A percentile compares a stretch with the other conserved stretches of the same genome.
phyloP scores from a whole-genome alignment of 345 rosid species.

The Cardamine resedifolia region DNA sequence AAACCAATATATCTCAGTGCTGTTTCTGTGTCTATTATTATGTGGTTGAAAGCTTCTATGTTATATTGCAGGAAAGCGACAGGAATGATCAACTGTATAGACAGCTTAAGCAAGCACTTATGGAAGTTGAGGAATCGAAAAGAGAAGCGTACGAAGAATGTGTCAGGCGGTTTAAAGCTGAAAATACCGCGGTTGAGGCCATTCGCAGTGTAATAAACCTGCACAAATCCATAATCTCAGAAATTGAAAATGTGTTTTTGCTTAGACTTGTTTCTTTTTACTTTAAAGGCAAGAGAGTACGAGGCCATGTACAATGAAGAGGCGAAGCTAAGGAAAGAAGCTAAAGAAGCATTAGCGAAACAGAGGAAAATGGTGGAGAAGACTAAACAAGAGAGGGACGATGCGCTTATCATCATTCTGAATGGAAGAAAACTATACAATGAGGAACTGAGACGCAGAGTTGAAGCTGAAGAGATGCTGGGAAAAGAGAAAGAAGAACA shows the following conservation, averaged over 20 bases:
- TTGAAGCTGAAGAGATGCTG: conserved; percentile 39
- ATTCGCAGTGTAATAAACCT: conserved; percentile 42
- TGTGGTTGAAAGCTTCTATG: conserved; percentile 4
- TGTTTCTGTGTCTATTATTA: neutral
- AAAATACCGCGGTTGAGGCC: conserved; percentile 43
- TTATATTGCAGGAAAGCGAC: conserved; percentile 42
- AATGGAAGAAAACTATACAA: conserved; percentile 39
- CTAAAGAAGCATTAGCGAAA: conserved; percentile 32
- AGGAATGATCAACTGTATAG: conserved; percentile 30
- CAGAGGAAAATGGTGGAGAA: conserved; percentile 40
- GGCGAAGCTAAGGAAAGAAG: conserved; percentile 38
- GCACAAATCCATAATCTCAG: neutral
- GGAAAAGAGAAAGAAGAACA: conserved; percentile 41
- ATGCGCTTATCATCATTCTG: conserved; percentile 40
- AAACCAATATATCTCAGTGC: neutral
- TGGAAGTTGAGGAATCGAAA: conserved; percentile 46
- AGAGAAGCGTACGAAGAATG: conserved; percentile 52
- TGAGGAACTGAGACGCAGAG: conserved; percentile 43
- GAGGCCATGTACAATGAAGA: conserved; percentile 44
- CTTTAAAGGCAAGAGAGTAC: conserved; percentile 42
- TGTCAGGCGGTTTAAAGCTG: conserved; percentile 46
- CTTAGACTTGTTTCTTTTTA: conserved; percentile 5
- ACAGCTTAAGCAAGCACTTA: conserved; percentile 45
- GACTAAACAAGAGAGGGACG: conserved; percentile 42
- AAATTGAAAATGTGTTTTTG: neutral